Evolutionary conservation across 768 basidiomycete genomes (phyloP).

Genomic region (Boletus insuetus): DNA sequence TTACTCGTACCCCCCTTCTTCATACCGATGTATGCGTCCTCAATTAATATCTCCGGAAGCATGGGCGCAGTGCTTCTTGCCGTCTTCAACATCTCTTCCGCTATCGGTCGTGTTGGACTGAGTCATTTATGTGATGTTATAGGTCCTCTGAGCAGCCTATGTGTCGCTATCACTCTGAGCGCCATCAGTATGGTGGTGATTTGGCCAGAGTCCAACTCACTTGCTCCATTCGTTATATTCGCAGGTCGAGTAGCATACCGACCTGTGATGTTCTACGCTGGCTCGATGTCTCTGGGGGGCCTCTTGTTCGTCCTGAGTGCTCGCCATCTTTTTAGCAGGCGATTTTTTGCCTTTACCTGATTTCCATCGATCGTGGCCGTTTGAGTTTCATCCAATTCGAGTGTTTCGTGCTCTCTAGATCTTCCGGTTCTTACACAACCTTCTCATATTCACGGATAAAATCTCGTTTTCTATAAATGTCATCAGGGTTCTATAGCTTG

Average conservation of each 20-base stretch:
- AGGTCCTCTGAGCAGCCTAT: not conserved
- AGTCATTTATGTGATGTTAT: conserved; percentile 1
- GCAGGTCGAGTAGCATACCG: conserved; percentile 23
- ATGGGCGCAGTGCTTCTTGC: not conserved
- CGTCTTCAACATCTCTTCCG: conserved; percentile 1
- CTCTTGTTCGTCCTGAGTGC: conserved; percentile 18
- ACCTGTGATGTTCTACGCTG: conserved; percentile 32
- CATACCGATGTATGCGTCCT: conserved; percentile 30
- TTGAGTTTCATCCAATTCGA: not conserved
- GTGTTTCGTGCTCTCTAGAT: too few relatives aligned
- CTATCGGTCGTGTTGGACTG: not conserved
- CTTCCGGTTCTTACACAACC: too few relatives aligned
- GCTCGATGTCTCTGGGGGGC: conserved; percentile 26
- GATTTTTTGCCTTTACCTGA: conserved; percentile 16
- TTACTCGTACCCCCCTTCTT: conserved; percentile 35
- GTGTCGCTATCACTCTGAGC: not conserved
- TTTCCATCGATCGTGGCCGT: not conserved
- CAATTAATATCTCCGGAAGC: not conserved
- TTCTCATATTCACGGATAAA: too few relatives aligned
- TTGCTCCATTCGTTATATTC: conserved; percentile 24
- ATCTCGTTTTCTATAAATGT: not conserved
- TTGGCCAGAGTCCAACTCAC: not conserved
- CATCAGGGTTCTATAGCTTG: too few relatives aligned
- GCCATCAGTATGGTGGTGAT: not conserved
- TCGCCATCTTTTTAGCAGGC: conserved; percentile 3